Percentiles rank a stretch among this genome's conserved stretches.
phyloP scores from a whole-genome alignment of 1,284 basidiomycete genomes.

The Tylopilus sp. region DNA sequence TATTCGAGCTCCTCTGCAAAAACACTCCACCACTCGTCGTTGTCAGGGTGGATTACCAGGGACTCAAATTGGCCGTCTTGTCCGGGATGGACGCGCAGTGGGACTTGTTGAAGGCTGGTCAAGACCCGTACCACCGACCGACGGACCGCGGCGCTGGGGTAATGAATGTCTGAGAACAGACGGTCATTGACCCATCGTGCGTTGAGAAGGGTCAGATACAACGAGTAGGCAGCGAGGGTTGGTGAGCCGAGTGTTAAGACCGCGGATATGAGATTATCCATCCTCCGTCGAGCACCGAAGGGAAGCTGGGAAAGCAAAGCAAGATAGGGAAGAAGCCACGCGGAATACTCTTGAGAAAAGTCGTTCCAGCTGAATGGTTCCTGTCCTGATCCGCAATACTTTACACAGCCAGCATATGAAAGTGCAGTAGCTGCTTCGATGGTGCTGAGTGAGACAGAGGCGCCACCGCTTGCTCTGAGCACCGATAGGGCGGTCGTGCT shows the following conservation, averaged over 20 bases:
- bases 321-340: slow-evolving; percentile 59
- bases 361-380: slow-evolving; percentile 49
- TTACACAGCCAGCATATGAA: slow-evolving; percentile 43
- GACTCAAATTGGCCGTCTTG: slow-evolving; percentile 38
- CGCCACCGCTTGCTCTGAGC: slow-evolving; percentile 26
- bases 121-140: slow-evolving; percentile 34
- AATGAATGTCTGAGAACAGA: slow-evolving; percentile 33
- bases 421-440: slow-evolving; percentile 17
- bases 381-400: slow-evolving; percentile 42
- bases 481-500: slow-evolving; percentile 24
- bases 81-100: slow-evolving; percentile 38
- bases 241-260: slow-evolving; percentile 47
- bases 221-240: slow-evolving; percentile 43
- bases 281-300: slow-evolving; percentile 44
- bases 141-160: slow-evolving; percentile 27
- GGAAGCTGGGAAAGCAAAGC: slow-evolving; percentile 56
- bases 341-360: slow-evolving; percentile 54
- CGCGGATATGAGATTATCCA: slow-evolving; percentile 46
- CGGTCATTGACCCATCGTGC: slow-evolving; percentile 39
- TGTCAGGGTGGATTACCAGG: slow-evolving; percentile 45
- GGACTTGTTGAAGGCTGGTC: slow-evolving; percentile 42
- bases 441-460: rapidly evolving
- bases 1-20: slow-evolving; percentile 38
- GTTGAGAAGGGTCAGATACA: slow-evolving; percentile 46
- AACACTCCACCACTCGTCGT: slow-evolving; percentile 46